Conservation (phyloP, 1,284 basidiomycete species). For the Pyrrhoderma noxium region DNA sequence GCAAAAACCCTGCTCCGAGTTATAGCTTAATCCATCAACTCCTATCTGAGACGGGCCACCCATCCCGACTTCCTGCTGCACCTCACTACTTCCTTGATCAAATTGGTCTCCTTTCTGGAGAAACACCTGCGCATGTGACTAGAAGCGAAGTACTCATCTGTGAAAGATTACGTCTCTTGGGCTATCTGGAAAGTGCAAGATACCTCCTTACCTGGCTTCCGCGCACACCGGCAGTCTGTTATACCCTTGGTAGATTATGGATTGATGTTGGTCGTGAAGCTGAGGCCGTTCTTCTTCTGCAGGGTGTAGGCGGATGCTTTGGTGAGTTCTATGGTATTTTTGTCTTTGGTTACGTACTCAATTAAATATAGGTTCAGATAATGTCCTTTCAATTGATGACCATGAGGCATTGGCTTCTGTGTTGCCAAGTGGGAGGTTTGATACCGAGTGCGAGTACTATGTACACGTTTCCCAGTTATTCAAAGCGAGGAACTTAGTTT, state of each 20-base stretch:
- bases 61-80: constrained; percentile 42
- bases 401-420: constrained; percentile 53
- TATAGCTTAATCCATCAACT: constrained; percentile 69
- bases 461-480: constrained; percentile 70
- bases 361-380: constrained; percentile 41
- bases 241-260: constrained; percentile 63
- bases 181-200: constrained; percentile 54
- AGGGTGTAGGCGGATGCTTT: constrained; percentile 71
- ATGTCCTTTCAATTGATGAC: constrained; percentile 51
- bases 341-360: not conserved
- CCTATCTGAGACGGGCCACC: constrained; percentile 43
- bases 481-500: constrained; percentile 47
- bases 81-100: constrained; percentile 64
- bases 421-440: constrained; percentile 52
- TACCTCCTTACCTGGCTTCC: constrained; percentile 72
- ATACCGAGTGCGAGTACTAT: constrained; percentile 69
- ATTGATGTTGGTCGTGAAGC: constrained; percentile 67
- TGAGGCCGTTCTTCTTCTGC: constrained; percentile 64
- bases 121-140: constrained; percentile 57
- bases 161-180: constrained; percentile 57
- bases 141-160: constrained; percentile 66
- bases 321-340: constrained; percentile 44
- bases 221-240: constrained; percentile 65
- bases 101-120: constrained; percentile 56
- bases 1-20: constrained; percentile 42